Evolutionary conservation across 2,329 filamentous ascomycete species (phyloP).

Genomic region (Aspergillus sp.): DNA sequence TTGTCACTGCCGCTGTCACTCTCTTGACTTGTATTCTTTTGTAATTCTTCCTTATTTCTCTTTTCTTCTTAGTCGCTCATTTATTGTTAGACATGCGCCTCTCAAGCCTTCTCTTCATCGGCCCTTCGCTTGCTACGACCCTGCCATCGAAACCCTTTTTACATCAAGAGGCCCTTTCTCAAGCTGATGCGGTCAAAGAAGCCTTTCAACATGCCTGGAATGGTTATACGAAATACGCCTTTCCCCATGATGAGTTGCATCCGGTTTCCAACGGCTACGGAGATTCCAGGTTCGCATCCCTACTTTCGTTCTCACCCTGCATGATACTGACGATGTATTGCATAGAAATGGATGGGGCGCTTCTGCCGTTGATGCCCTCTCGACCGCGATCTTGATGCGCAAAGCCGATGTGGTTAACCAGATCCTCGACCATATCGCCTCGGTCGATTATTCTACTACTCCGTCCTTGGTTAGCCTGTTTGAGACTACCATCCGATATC

Average conservation of each 20-base stretch:
- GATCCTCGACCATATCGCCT: conserved; percentile 64
- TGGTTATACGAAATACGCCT: conserved; percentile 67
- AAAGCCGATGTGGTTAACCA: conserved; percentile 59
- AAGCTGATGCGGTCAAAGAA: conserved; percentile 57
- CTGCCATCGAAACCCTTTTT: conserved; percentile 8
- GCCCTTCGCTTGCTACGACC: conserved; percentile 17
- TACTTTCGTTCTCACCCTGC: background rate
- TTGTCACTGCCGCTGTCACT: too few relatives aligned
- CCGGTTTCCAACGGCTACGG: conserved; percentile 59
- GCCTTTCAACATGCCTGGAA: conserved; percentile 66
- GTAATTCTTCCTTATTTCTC: background rate
- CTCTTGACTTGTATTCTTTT: background rate
- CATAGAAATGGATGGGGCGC: conserved; percentile 79
- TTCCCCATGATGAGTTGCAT: conserved; percentile 67
- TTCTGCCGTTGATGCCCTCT: conserved; percentile 72
- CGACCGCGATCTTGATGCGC: conserved; percentile 72
- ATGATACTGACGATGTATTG: conserved; percentile 1
- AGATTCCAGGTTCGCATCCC: conserved; percentile 58
- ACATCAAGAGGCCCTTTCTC: conserved; percentile 13
- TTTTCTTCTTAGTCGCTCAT: background rate
- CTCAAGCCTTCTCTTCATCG: conserved; percentile 16
- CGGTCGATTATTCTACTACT: conserved; percentile 63
- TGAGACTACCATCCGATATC: conserved; percentile 83
- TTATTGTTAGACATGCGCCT: background rate
- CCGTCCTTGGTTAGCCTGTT: conserved; percentile 64